Evolutionary conservation across 768 basidiomycete species (phyloP), one percentile per base, ranked within the genome.

Genomic region (Amanita muscaria): DNA sequence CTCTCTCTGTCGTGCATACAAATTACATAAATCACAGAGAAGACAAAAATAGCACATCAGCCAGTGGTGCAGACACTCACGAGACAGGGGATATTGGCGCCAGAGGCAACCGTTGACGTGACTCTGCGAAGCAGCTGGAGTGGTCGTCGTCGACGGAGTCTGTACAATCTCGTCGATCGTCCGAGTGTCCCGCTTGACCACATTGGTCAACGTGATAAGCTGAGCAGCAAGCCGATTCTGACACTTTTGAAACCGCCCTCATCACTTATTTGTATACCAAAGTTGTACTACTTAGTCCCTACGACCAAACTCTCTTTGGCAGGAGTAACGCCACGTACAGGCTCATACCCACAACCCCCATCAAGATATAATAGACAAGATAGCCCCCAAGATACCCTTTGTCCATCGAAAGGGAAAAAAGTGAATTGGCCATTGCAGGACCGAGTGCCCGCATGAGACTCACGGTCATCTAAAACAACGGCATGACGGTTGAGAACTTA

Each of bases 91-190:
- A 72, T 72, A 50, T 69, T 64, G 5, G 67, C 58, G 30, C 65
- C 67, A 48, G 77, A 73, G 12, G 53, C 57, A 40, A 58, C 50
- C 12, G 56, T 42, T 3, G 51, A 45, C 5, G 48, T 39, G 33
- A 36, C 27, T 29, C 32, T 39, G 45, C 15, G 37, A 32, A 11
- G 24, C 38, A 14, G 23, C 22, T 7, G 31, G 31, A n/a, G 21
- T 19, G 27, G 37, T 24, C 15, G 64, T 50, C 11, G 64, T 52
- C 30, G 61, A 55, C 43, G 57, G 51, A 34, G 61, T 56, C 5
- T 72, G 74, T 25, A 81, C 53, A 55, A 88, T 87, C 64, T 90
- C 88, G 60, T 88, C 86, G 55, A 88, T 86, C 37, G 87, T 86
- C 16, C 88, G 72, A 11, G 74, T 76, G 62, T 90, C 88, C 39